Base-by-base conservation (phyloP, 306 rosid species). In the Vachellia pachyceras region DNA sequence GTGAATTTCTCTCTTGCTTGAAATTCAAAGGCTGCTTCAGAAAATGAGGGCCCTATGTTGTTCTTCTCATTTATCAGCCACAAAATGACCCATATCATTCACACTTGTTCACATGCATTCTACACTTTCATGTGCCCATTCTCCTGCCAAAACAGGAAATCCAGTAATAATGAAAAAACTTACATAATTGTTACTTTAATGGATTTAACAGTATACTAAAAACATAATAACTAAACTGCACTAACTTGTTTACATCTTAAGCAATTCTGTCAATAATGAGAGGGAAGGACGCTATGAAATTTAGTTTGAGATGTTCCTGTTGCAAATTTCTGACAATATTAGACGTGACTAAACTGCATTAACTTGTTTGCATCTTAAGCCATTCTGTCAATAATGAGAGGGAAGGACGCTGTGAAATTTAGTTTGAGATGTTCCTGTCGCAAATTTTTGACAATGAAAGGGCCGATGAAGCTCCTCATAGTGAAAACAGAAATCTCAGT, bases 31-130 rank as follows among this genome's bases (percentile, higher is more conserved):
- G 45, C 14, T 80, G 73, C 42, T 61, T 63, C 58, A 35, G 47
- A 74, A 79, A 60, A 39, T 60, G 55, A 69, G 79, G 84, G 81
- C 69, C 81, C 84, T 65, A 14, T 42, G 39, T 37, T 69, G 39
- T 70, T 64, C 67, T 22, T 25, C 67, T 60, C 39, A 23, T 58
- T 58, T 23, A 36, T 58, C 65, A 58, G 15, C 65, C 23, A 58
- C 15, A 22, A 58, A 46, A n/a, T 58, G 65, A 58, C 65, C 7
- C 36, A 58, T 58, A 58, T 22, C 14, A 58, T 22, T 23, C 65
- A 23, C 36, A 23, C 36, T 60, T 58, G 12, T 75, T 76, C 72
- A 61, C 47, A 75, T 69, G 75, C 40, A 75, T 47, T 42, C 52
- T 41, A 40, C 35, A 40, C 50, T n/a, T 18, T 40, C 70, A 29